A percentile compares a stretch with the other conserved stretches of the same genome.
These are phyloP conservation scores for Russula brevipes DNA, from an alignment of 768 basidiomycete species.

Conservation along the genomic window DNA sequence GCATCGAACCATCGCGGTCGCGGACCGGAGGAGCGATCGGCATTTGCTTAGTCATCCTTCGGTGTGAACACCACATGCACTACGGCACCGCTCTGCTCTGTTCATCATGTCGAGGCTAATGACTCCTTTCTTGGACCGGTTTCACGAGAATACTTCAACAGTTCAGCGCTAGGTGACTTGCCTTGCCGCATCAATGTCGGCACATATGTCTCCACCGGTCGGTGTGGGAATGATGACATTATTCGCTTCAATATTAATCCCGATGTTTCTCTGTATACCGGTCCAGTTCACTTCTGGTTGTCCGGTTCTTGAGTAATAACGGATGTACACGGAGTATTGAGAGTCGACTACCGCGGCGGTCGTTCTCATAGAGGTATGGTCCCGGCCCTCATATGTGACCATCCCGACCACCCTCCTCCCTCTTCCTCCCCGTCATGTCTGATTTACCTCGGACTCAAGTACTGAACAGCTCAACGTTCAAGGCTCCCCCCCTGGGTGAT, in stretches of 20 bases:
- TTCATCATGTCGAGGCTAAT: not conserved
- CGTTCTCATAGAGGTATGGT: not conserved
- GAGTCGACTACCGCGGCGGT: too few species aligned
- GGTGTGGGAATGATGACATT: not conserved
- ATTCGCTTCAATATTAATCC: not conserved
- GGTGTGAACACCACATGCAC: not conserved
- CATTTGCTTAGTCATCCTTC: not conserved
- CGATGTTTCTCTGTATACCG: too few species aligned
- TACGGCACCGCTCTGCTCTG: not conserved
- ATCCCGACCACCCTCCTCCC: not conserved
- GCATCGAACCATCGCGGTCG: too few species aligned
- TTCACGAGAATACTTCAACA: not conserved
- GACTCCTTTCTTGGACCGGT: too few species aligned
- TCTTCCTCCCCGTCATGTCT: conserved; percentile 10
- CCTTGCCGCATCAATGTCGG: not conserved
- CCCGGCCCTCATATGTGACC: not conserved
- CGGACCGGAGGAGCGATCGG: too few species aligned
- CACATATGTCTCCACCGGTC: not conserved
- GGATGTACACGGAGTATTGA: not conserved
- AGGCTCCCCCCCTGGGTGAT: conserved; percentile 27
- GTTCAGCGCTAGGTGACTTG: not conserved
- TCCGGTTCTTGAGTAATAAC: conserved; percentile 17
- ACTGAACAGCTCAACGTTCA: conserved; percentile 24
- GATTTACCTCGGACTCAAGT: conserved; percentile 25
- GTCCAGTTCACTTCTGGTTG: not conserved